These are phyloP conservation scores for Scenedesmus sp. DNA, from an alignment of 163 green algal genomes.

Conservation along the genomic window DNA sequence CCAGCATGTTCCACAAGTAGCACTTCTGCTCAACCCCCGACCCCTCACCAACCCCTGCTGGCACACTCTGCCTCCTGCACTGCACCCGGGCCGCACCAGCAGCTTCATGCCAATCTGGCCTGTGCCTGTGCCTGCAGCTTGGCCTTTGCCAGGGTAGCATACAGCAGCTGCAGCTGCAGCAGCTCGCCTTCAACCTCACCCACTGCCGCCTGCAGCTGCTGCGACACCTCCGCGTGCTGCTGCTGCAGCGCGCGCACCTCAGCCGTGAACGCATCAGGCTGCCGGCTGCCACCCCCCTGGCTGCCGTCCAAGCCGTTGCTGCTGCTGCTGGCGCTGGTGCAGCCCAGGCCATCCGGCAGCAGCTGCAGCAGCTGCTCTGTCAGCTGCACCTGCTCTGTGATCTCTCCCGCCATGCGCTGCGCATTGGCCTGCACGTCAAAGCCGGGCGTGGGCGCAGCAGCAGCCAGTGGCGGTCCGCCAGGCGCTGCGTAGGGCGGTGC, in stretches of 20 bases:
- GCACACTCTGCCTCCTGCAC: no score
- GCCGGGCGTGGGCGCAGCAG: not conserved
- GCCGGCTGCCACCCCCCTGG: not conserved
- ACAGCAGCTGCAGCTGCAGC: conserved; percentile 39
- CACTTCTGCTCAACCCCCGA: no score
- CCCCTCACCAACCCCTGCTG: no score
- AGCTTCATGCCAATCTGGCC: not conserved
- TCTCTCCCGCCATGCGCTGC: conserved; percentile 7
- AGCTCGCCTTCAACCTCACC: conserved; percentile 36
- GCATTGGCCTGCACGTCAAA: not conserved
- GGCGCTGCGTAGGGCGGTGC: conserved; percentile 3
- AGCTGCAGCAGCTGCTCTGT: conserved; percentile 14
- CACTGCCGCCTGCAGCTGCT: conserved; percentile 19
- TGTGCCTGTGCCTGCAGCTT: conserved; percentile 28
- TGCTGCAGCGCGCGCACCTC: conserved; percentile 37
- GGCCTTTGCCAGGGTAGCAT: not conserved
- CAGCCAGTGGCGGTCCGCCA: not conserved
- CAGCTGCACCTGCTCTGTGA: not conserved
- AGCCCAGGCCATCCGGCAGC: conserved; percentile 23
- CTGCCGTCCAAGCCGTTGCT: not conserved
- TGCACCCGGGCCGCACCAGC: not conserved
- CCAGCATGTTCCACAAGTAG: no score
- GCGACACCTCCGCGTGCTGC: conserved; percentile 31
- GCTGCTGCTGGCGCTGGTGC: not conserved
- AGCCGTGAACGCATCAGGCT: not conserved